Evolutionary conservation across 352 stramenopile species (phyloP).

Genomic region (Pythium aristosporum): DNA sequence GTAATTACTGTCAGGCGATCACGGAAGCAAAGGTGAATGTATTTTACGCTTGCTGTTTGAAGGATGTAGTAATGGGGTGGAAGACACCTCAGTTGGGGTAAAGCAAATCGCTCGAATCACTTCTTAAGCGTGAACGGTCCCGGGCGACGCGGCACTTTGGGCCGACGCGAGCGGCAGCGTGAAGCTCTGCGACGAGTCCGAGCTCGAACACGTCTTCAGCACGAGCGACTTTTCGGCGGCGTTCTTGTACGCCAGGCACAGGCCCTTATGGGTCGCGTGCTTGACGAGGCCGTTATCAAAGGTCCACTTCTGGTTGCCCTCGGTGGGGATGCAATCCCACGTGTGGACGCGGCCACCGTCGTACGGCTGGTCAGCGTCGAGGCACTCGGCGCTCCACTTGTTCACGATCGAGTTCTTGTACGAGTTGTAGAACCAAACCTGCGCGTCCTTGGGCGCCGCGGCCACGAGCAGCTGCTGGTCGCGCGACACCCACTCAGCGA

Average conservation of each 20-base stretch:
- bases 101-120: too few species aligned
- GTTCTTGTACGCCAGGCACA: slow-evolving; percentile 53
- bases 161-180: background rate
- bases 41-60: too few species aligned
- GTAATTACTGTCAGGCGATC: too few species aligned
- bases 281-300: slow-evolving; percentile 25
- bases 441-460: slow-evolving; percentile 8
- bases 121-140: too few species aligned
- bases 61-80: too few species aligned
- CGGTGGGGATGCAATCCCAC: slow-evolving; percentile 23
- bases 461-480: background rate
- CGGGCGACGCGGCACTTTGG: too few species aligned
- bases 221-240: slow-evolving; percentile 42
- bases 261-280: slow-evolving; percentile 25
- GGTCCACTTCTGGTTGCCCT: slow-evolving; percentile 32
- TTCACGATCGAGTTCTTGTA: slow-evolving; percentile 19
- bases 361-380: slow-evolving; percentile 24
- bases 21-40: too few species aligned
- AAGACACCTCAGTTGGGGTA: too few species aligned
- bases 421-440: slow-evolving; percentile 27
- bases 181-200: slow-evolving; percentile 39
- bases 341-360: slow-evolving; percentile 24
- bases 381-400: slow-evolving; percentile 27
- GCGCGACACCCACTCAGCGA: slow-evolving; percentile 16
- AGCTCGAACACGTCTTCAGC: slow-evolving; percentile 45